Conservation (phyloP, 371 early-diverging fungal species). For the Apophysomyces sp. region DNA sequence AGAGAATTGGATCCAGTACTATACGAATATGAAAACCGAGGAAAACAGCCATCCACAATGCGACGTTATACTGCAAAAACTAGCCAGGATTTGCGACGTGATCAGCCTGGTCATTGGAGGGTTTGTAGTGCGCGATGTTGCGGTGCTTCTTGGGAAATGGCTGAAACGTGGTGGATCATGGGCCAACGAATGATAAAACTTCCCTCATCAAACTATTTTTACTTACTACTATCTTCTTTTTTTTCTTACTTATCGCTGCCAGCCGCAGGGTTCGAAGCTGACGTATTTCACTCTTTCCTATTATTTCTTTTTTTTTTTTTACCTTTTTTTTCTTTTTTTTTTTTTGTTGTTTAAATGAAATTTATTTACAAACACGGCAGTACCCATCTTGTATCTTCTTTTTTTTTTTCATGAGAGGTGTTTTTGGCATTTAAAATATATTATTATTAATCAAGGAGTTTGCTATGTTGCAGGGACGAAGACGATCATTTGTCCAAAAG, state of each 20-base stretch:
- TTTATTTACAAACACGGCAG: no score
- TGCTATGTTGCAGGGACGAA: no score
- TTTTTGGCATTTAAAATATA: no score
- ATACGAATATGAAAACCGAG: conserved; percentile 17
- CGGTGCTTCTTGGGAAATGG: conserved; percentile 51
- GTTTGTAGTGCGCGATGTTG: conserved; percentile 46
- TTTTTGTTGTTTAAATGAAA: neutral
- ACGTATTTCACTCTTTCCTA: neutral
- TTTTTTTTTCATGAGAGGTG: no score
- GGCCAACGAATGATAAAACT: conserved; percentile 47
- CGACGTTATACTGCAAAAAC: conserved; percentile 28
- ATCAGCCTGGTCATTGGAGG: conserved; percentile 42
- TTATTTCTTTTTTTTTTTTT: neutral
- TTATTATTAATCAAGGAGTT: no score
- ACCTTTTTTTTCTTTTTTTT: neutral
- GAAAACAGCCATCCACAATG: conserved; percentile 23
- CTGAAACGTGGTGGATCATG: conserved; percentile 49
- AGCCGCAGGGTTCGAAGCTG: no score
- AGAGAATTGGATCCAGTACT: conserved; percentile 43
- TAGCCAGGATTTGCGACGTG: conserved; percentile 34
- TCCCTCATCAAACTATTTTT: neutral
- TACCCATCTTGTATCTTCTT: no score
- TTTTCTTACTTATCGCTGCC: neutral
- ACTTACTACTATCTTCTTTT: neutral
- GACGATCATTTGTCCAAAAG: no score